Base-by-base conservation (phyloP, 2,329 filamentous ascomycete genomes). In the Sporothrix phasma region DNA sequence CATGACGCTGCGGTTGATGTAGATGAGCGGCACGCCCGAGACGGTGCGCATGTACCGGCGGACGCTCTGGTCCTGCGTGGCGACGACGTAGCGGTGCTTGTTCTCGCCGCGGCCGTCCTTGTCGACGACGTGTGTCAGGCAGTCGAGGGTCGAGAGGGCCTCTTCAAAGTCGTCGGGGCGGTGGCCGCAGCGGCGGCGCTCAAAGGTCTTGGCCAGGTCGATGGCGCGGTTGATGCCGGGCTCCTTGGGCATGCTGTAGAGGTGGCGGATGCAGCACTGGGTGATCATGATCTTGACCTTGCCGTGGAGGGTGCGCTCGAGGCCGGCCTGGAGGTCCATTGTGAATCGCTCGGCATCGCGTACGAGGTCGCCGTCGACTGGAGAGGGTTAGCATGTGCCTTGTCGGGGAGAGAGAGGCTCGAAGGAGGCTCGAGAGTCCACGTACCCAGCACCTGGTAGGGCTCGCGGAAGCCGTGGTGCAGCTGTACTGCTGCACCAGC, bases 401-500 rank as follows among this genome's bases (percentile, higher is more conserved):
- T 5, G n/a, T 37, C 15, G 15, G 54, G 5, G 22, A 17, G 15
- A 10, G 34, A 8, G 13, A 24, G 31, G 34, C 34, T 47, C 49
- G 5, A 10, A 6, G 17, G 3, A 6, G 6, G 8, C 1, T 11
- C 17, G 10, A n/a, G n/a, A n/a, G n/a, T n/a, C n/a, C n/a, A 72
- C 78, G 65, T 78, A 88, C 85, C 80, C 49, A 96, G 79, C 61
- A 96, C 88, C 78, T 97, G 94, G 77, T 97, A 97, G 11, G 94
- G 92, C 77, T 94, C 89, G 70, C 92, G 90, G 75, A 97, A 97
- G 66, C 89, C 88, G 74, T 96, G 97, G 66, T 86, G 87, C 74
- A 93, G 83, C 73, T 87, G 82, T 92, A 96, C 73, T 93, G 88
- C 76, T 91, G 88, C 87, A 99, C 95, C 72, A 97, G 86, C 85